A percentile compares a stretch with the other conserved stretches of the same genome.
Evolutionary conservation across 257 asterid species (phyloP).

Genomic region (Lycium barbarum): DNA sequence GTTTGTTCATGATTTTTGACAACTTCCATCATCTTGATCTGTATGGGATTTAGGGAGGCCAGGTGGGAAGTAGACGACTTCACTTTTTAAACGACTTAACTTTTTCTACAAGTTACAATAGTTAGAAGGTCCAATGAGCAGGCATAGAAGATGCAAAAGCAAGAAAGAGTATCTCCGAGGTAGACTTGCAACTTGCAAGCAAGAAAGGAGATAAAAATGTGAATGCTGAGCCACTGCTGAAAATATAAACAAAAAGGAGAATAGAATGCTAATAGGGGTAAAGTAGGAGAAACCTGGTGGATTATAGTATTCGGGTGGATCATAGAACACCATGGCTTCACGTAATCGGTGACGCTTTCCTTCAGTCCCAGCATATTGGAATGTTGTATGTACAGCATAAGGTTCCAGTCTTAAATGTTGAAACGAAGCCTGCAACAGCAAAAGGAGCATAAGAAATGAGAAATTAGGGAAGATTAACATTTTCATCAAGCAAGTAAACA

Average conservation of each 20-base stretch:
- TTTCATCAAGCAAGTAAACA: constrained; percentile 4
- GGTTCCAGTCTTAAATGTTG: constrained; percentile 89
- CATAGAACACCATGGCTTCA: constrained; percentile 90
- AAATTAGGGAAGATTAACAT: neutral
- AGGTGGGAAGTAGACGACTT: constrained; percentile 9
- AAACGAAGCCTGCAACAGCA: constrained; percentile 68
- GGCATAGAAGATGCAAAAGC: constrained; percentile 18
- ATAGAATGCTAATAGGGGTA: constrained; percentile 5
- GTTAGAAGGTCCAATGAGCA: constrained; percentile 3
- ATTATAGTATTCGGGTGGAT: constrained; percentile 89
- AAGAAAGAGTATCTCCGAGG: neutral
- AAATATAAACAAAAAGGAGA: constrained; percentile 9
- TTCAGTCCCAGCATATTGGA: constrained; percentile 95
- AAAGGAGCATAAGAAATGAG: constrained; percentile 11
- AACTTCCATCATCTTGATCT: constrained; percentile 6
- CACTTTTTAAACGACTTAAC: neutral
- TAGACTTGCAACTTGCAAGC: constrained; percentile 21
- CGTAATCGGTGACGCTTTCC: constrained; percentile 98
- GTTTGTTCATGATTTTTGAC: constrained; percentile 14
- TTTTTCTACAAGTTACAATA: neutral
- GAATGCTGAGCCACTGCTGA: neutral
- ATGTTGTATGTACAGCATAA: constrained; percentile 97
- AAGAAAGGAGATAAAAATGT: constrained; percentile 5
- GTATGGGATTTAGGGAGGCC: neutral
- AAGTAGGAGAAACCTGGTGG: constrained; percentile 65